Evolutionary conservation across 2,329 filamentous ascomycete genomes (phyloP), one percentile per base, ranked within the genome.

Genomic region (Fusarium sp.): DNA sequence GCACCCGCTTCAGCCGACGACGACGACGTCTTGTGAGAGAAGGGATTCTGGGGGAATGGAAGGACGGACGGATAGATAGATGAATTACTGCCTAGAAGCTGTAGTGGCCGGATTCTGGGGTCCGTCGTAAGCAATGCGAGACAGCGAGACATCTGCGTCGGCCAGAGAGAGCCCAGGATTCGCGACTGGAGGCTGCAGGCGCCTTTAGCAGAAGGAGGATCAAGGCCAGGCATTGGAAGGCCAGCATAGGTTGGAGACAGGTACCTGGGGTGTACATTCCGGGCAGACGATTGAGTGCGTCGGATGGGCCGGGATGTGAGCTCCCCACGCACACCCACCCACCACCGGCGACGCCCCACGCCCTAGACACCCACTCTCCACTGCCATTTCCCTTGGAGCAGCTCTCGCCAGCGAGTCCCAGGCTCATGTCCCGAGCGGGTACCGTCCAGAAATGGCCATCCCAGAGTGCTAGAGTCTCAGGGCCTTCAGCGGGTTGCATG

Each of bases 301-400:
- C 72, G 72, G 72, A 74, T 74, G 69, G 69, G 61, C 66, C 72
- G 72, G 72, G 72, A 72, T 61, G 57, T 64, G 51, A 58, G 61
- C 58, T 68, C 49, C 63, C 63, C 72, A 67, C 61, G 62, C 65
- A 73, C 67, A 64, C 70, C 64, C 58, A 71, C 62, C 62, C 62
- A 71, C 61, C 49, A 55, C 59, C 36, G 38, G 56, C 62, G 64
- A 58, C 46, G 73, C 62, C 71, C 73, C 73, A 74, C 72, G 68
- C 69, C 71, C 67, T 61, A 53, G 67, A 64, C 70, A 73, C 65
- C 63, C 68, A 65, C 68, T 69, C 63, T 69, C 73, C 73, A 75
- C 70, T 73, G 70, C 73, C 70, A 73, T 74, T 74, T 75, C 71
- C 73, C 72, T 67, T 72, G 72, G 51, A 59, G 51, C 63, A 73